Conservation (phyloP, 2,329 filamentous ascomycete species). For the Pyrenophora graminea region DNA sequence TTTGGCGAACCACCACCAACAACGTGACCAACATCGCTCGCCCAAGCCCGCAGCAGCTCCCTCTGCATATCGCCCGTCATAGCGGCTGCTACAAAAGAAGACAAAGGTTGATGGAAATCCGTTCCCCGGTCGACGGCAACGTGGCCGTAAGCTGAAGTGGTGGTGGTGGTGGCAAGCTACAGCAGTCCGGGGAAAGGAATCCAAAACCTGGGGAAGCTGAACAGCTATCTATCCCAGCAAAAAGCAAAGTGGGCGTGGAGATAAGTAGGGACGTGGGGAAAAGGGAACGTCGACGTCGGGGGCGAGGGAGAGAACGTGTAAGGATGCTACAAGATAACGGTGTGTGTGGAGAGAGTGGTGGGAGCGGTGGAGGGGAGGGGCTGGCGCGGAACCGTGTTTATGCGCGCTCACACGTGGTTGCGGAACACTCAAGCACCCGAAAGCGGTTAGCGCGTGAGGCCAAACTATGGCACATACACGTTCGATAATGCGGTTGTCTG, state of each 20-base stretch:
- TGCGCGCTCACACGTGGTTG: constrained; percentile 7
- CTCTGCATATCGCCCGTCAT: constrained; percentile 5
- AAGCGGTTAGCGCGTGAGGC: constrained; percentile 7
- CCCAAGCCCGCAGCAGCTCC: constrained; percentile 19
- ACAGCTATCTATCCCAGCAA: too few species aligned
- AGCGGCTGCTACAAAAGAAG: too few species aligned
- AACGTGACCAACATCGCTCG: constrained; percentile 13
- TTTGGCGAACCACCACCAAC: constrained; percentile 18
- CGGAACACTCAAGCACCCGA: background rate
- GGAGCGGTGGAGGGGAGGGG: background rate
- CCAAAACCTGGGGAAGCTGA: too few species aligned
- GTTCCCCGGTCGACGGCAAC: too few species aligned
- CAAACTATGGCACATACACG: background rate
- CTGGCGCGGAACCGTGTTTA: background rate
- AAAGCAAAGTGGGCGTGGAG: too few species aligned
- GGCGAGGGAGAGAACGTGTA: background rate
- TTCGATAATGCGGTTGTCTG: background rate
- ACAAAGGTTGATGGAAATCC: too few species aligned
- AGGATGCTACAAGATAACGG: background rate
- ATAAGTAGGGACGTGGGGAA: too few species aligned
- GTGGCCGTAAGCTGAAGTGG: too few species aligned
- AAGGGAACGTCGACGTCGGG: too few species aligned
- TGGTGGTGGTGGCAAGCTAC: too few species aligned
- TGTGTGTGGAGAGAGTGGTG: too few species aligned
- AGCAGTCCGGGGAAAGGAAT: too few species aligned